phyloP scores from a whole-genome alignment of 768 basidiomycete species.

The Cyathus striatus region DNA sequence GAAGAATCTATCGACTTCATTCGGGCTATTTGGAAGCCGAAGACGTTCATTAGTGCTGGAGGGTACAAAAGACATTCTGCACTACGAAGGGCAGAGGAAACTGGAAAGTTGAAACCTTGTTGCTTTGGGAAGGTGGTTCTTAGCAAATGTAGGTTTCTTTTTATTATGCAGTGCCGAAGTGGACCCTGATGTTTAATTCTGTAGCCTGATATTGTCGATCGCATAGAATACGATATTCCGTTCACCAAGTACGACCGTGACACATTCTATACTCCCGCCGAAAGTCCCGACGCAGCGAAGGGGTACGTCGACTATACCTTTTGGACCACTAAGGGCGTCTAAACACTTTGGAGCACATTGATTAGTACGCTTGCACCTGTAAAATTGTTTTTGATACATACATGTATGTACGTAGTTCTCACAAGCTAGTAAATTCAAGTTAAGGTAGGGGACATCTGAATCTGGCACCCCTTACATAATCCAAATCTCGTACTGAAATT shows the following conservation, averaged over 20 bases:
- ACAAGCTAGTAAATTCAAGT: too few species aligned
- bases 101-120: constrained; percentile 17
- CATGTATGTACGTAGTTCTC: too few species aligned
- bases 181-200: constrained; percentile 1
- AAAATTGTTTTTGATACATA: too few species aligned
- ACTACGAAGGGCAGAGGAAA: constrained; percentile 15
- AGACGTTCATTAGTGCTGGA: constrained; percentile 23
- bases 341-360: too few species aligned
- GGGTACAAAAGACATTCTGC: constrained; percentile 24
- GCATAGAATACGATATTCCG: constrained; percentile 26
- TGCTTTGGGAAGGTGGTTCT: constrained; percentile 21
- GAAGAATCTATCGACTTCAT: constrained; percentile 14
- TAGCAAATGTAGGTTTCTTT: constrained; percentile 23
- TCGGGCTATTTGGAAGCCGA: constrained; percentile 17
- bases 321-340: too few species aligned
- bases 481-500: too few species aligned
- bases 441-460: too few species aligned
- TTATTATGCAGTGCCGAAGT: not conserved
- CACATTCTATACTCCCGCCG: constrained; percentile 33
- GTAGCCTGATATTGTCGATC: constrained; percentile 38
- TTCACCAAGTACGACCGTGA: constrained; percentile 24
- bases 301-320: constrained; percentile 28
- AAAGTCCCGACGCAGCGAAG: constrained; percentile 10
- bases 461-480: too few species aligned
- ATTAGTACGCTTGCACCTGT: too few species aligned